Evolutionary conservation across 2,329 filamentous ascomycete genomes (phyloP).

Genomic region (Cercospora sesami): DNA sequence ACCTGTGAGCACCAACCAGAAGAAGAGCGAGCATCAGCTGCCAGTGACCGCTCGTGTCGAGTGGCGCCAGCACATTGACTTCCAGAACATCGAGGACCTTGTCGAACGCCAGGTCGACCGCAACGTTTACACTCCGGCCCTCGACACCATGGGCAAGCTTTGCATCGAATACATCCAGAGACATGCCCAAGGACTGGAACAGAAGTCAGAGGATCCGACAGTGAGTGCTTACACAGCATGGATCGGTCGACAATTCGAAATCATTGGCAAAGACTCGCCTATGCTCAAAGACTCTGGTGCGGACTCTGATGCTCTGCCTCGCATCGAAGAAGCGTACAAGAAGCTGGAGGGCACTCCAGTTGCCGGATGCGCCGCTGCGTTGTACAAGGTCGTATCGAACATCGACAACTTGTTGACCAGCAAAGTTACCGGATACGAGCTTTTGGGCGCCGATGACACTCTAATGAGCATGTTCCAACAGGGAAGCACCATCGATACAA

Average conservation of each 20-base stretch:
- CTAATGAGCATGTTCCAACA: background rate
- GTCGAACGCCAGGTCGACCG: background rate
- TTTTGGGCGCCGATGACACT: background rate
- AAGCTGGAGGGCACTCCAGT: background rate
- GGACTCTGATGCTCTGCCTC: background rate
- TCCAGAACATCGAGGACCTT: background rate
- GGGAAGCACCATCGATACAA: background rate
- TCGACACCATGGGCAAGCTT: background rate
- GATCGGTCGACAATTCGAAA: background rate
- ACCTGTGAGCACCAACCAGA: background rate
- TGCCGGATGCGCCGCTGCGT: background rate
- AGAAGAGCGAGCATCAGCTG: background rate
- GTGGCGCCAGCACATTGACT: constrained; percentile 4
- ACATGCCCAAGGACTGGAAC: background rate
- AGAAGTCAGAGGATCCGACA: background rate
- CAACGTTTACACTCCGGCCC: background rate
- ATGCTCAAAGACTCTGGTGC: background rate
- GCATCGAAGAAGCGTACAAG: background rate
- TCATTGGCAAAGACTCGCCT: background rate
- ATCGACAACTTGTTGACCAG: background rate
- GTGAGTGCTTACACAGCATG: background rate
- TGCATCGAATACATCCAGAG: background rate
- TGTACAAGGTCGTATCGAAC: background rate
- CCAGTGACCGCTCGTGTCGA: background rate
- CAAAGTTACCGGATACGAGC: background rate